Percentiles rank a stretch among this genome's conserved stretches.
Evolutionary conservation across 495 filamentous ascomycete species (phyloP).

Genomic region (Cudoniella acicularis): DNA sequence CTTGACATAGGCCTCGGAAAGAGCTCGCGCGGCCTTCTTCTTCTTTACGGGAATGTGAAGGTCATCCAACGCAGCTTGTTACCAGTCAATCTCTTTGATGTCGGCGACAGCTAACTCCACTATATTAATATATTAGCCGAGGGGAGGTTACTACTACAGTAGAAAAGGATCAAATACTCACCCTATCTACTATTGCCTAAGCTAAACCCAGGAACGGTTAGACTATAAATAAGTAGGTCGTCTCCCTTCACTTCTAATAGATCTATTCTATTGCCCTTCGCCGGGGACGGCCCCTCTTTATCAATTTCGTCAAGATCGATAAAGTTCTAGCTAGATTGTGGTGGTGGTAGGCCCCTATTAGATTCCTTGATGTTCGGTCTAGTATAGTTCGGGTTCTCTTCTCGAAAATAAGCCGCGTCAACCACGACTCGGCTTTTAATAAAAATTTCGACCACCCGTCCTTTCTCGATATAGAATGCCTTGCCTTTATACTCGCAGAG

Average conservation of each 20-base stretch:
- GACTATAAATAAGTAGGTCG: constrained; percentile 29
- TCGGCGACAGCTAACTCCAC: constrained; percentile 33
- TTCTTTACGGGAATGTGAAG: constrained; percentile 2
- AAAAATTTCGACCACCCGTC: constrained; percentile 24
- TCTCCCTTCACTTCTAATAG: constrained; percentile 19
- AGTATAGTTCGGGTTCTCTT: constrained; percentile 31
- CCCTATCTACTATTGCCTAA: constrained; percentile 30
- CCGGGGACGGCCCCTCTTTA: background rate
- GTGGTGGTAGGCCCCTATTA: too few species aligned
- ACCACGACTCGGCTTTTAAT: constrained; percentile 28
- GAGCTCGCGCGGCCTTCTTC: constrained; percentile 6
- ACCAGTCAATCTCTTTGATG: constrained; percentile 29
- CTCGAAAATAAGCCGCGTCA: constrained; percentile 25
- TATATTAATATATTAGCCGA: constrained; percentile 4
- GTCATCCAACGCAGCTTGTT: background rate
- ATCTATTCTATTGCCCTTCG: background rate
- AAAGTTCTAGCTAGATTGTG: background rate
- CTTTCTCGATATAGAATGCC: constrained; percentile 30
- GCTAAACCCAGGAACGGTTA: constrained; percentile 26
- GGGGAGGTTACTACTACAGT: background rate
- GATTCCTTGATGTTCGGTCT: constrained; percentile 18
- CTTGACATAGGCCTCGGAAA: background rate
- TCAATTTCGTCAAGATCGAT: background rate
- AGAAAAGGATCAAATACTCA: constrained; percentile 11
- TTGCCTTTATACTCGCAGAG: constrained; percentile 25